Conservation (phyloP, 495 filamentous ascomycete species). For the Xylaria palmicola region DNA sequence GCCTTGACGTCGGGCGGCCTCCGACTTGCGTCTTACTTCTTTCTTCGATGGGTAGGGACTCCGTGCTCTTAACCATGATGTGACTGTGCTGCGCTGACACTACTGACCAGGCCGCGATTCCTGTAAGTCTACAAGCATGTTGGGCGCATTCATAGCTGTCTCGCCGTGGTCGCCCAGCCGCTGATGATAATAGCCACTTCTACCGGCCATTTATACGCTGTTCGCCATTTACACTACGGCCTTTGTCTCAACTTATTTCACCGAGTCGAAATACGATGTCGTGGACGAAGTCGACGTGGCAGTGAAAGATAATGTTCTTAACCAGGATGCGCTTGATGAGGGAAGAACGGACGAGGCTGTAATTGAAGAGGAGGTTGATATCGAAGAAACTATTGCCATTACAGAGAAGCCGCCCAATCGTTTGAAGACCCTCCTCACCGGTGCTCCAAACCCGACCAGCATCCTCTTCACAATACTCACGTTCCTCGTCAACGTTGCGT, state of each 20-base stretch:
- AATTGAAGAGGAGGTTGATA: slow-evolving; percentile 47
- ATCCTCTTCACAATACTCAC: slow-evolving; percentile 58
- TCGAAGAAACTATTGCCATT: slow-evolving; percentile 51
- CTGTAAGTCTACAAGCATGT: slow-evolving; percentile 32
- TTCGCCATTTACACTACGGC: slow-evolving; percentile 72
- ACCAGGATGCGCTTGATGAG: slow-evolving; percentile 29
- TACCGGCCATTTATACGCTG: slow-evolving; percentile 65
- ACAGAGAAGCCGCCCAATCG: slow-evolving; percentile 42
- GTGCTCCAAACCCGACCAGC: slow-evolving; percentile 67
- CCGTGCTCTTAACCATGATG: not conserved
- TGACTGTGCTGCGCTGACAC: not conserved
- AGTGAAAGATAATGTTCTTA: slow-evolving; percentile 50
- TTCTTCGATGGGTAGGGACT: slow-evolving; percentile 81
- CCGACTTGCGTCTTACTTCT: slow-evolving; percentile 64
- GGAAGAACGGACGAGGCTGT: slow-evolving; percentile 31
- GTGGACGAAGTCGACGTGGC: slow-evolving; percentile 62
- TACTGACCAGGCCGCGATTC: slow-evolving; percentile 19
- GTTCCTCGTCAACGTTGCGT: slow-evolving; percentile 64
- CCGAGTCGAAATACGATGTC: slow-evolving; percentile 58
- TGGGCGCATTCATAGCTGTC: not conserved
- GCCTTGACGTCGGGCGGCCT: slow-evolving; percentile 54
- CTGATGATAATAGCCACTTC: slow-evolving; percentile 50
- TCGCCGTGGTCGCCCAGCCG: not conserved
- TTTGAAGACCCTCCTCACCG: slow-evolving; percentile 68
- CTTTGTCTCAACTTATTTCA: slow-evolving; percentile 58